Percentiles rank a stretch among this genome's conserved stretches.
Conservation (phyloP, 2,329 filamentous ascomycete species). For the Colletotrichum sansevieriae region DNA sequence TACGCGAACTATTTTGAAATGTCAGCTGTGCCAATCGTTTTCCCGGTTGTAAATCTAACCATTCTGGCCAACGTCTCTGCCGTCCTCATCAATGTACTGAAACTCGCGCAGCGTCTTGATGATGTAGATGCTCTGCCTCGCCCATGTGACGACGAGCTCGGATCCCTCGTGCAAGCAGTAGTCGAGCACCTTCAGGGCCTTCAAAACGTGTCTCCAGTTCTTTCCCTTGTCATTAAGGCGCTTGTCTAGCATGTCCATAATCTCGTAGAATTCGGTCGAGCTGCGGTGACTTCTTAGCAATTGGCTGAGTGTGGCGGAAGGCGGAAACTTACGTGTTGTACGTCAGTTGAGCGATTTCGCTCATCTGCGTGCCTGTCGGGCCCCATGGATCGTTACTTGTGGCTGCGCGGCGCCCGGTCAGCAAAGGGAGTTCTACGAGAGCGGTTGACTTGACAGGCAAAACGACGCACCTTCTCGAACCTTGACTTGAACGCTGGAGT, state of each 20-base stretch:
- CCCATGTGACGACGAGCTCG: slow-evolving; percentile 97
- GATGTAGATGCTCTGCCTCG: slow-evolving; percentile 97
- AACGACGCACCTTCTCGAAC: slow-evolving; percentile 87
- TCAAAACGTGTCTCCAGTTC: slow-evolving; percentile 98
- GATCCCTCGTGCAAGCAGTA: slow-evolving; percentile 98
- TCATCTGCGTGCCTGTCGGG: slow-evolving; percentile 97
- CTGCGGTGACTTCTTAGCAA: slow-evolving; percentile 58
- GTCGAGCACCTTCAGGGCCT: slow-evolving; percentile 96
- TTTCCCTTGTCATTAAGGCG: slow-evolving; percentile 99
- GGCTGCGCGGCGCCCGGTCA: slow-evolving; percentile 68
- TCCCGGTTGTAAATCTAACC: slow-evolving; percentile 67
- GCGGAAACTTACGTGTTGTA: slow-evolving; percentile 87
- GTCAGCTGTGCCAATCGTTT: slow-evolving; percentile 46
- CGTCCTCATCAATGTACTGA: slow-evolving; percentile 95
- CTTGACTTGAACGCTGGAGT: slow-evolving; percentile 96
- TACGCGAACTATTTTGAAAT: slow-evolving; percentile 77
- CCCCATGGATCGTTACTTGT: slow-evolving; percentile 99
- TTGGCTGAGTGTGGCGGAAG: not conserved
- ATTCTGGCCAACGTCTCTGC: slow-evolving; percentile 94
- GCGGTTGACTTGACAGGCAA: not conserved
- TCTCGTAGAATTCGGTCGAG: slow-evolving; percentile 97
- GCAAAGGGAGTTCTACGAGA: slow-evolving; percentile 28
- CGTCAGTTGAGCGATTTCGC: slow-evolving; percentile 96
- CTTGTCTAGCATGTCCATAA: slow-evolving; percentile 99
- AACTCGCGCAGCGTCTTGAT: slow-evolving; percentile 99